These are phyloP conservation scores for Pythium pyrilobum DNA, from an alignment of 352 stramenopile species.

Conservation along the genomic window DNA sequence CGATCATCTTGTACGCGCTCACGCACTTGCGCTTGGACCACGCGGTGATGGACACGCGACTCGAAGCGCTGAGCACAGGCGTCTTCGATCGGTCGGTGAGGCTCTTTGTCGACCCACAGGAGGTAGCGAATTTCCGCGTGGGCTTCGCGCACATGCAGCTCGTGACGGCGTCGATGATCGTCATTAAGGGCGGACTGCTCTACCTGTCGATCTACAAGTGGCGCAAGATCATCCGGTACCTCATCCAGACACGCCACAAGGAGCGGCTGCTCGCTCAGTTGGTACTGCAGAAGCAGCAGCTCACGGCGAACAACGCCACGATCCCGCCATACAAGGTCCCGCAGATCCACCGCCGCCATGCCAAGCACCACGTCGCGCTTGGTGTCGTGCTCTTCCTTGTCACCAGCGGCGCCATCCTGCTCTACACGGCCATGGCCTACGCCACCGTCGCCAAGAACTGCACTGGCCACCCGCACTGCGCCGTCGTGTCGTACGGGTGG, in stretches of 20 bases:
- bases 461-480: conserved; percentile 1
- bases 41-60: conserved; percentile 28
- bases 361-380: not conserved
- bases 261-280: not conserved
- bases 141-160: conserved; percentile 46
- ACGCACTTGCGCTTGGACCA: conserved; percentile 38
- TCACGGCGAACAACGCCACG: too few species aligned
- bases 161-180: conserved; percentile 13
- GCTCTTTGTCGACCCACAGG: conserved; percentile 36
- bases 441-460: conserved; percentile 3
- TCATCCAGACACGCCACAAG: not conserved
- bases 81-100: conserved; percentile 35
- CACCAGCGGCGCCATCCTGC: conserved; percentile 3
- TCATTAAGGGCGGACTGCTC: conserved; percentile 33
- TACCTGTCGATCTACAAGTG: conserved; percentile 39
- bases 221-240: conserved; percentile 24
- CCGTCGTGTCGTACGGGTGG: conserved; percentile 22
- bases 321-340: too few species aligned
- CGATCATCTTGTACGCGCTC: conserved; percentile 37
- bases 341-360: too few species aligned
- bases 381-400: not conserved
- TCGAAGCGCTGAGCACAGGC: conserved; percentile 20
- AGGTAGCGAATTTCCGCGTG: conserved; percentile 37
- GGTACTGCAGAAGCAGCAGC: not conserved
- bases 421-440: conserved; percentile 11